Percentiles rank a stretch among this genome's conserved stretches.
Evolutionary conservation across 2,329 filamentous ascomycete species (phyloP).

Genomic region (Curvularia verruculosa): DNA sequence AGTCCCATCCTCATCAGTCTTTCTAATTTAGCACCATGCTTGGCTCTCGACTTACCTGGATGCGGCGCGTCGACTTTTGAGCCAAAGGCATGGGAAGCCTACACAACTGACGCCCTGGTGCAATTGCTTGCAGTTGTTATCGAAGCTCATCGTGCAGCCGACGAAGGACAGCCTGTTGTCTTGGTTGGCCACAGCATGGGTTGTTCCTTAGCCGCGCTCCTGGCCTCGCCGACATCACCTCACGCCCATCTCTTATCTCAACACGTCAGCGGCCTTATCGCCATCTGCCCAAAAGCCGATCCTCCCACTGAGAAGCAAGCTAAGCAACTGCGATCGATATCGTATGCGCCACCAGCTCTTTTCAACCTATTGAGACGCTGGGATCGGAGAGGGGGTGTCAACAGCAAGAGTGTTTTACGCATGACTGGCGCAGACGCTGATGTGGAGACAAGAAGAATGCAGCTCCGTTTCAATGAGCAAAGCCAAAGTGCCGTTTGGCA

Average conservation of each 20-base stretch:
- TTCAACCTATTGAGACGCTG: constrained; percentile 79
- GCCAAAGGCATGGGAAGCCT: constrained; percentile 75
- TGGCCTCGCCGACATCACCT: constrained; percentile 67
- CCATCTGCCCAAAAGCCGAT: constrained; percentile 77
- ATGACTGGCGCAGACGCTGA: constrained; percentile 75
- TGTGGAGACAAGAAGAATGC: constrained; percentile 68
- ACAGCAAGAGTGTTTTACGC: constrained; percentile 78
- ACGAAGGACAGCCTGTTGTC: constrained; percentile 72
- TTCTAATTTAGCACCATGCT: constrained; percentile 79
- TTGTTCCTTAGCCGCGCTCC: constrained; percentile 73
- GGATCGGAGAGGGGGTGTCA: constrained; percentile 77
- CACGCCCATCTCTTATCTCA: constrained; percentile 62
- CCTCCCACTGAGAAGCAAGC: constrained; percentile 64
- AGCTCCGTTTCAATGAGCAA: constrained; percentile 79
- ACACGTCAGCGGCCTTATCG: constrained; percentile 76
- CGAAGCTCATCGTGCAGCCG: constrained; percentile 70
- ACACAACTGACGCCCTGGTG: constrained; percentile 75
- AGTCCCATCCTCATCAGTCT: constrained; percentile 80
- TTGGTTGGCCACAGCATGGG: constrained; percentile 92
- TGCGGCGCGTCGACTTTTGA: constrained; percentile 81
- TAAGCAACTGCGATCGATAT: constrained; percentile 60
- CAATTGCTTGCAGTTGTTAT: constrained; percentile 79
- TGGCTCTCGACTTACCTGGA: constrained; percentile 88
- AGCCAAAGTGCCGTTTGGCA: constrained; percentile 83
- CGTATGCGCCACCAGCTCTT: constrained; percentile 71